Conservation (phyloP, 768 basidiomycete species). For the Naganishia onofrii region DNA sequence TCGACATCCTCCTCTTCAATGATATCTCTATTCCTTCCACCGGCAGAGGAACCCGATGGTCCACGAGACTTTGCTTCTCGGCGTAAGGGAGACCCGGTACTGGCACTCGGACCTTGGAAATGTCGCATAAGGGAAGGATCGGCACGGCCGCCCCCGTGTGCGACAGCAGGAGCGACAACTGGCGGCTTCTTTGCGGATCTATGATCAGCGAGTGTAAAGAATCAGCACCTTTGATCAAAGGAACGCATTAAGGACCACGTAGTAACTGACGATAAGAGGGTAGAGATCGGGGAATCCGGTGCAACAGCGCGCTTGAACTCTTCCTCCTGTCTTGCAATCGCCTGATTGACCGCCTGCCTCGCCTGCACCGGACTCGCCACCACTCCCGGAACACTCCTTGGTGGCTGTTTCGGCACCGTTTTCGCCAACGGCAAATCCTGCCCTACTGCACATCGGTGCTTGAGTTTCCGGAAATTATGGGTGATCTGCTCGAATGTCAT, state of each 20-base stretch:
- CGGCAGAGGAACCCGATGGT: conserved; percentile 57
- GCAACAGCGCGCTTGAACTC: conserved; percentile 96
- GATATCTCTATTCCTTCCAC: conserved; percentile 29
- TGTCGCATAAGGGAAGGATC: conserved; percentile 48
- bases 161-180: conserved; percentile 58
- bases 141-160: conserved; percentile 30
- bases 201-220: not conserved
- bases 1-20: conserved; percentile 53
- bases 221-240: not conserved
- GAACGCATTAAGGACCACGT: not conserved
- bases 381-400: conserved; percentile 32
- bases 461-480: conserved; percentile 69
- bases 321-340: conserved; percentile 62
- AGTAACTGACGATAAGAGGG: conserved; percentile 61
- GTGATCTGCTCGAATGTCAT: conserved; percentile 62
- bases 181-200: conserved; percentile 82
- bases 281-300: conserved; percentile 90
- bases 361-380: conserved; percentile 21
- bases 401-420: conserved; percentile 33
- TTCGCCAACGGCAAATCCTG: conserved; percentile 26
- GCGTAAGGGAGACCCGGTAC: conserved; percentile 14
- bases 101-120: conserved; percentile 36
- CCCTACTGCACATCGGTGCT: conserved; percentile 42
- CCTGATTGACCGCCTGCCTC: conserved; percentile 41
- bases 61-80: conserved; percentile 19